Evolutionary conservation across 148 eudicot genomes (phyloP).

Genomic region (Rhododendron vialii): DNA sequence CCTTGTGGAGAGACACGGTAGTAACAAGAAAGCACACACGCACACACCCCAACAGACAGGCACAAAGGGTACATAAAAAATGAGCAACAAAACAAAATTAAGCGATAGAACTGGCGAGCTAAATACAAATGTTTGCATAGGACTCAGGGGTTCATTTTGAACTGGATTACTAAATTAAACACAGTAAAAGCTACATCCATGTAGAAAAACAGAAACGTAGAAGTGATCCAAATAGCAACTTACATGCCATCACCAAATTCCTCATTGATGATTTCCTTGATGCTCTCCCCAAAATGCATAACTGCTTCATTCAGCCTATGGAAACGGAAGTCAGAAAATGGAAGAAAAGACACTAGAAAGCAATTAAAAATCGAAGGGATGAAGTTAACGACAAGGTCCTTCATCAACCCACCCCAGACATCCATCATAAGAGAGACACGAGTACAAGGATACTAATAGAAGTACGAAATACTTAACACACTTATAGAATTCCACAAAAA

Average conservation of each 20-base stretch:
- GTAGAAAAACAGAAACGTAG: not conserved
- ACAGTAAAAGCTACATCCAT: no score
- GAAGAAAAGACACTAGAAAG: not conserved
- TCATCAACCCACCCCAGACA: not conserved
- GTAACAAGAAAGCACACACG: not conserved
- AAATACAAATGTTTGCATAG: not conserved
- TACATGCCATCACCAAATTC: slow-evolving; percentile 99
- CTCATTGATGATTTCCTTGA: slow-evolving; percentile 87
- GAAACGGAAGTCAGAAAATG: not conserved
- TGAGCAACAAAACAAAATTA: not conserved
- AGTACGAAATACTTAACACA: not conserved
- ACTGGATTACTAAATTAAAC: not conserved
- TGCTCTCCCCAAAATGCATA: slow-evolving; percentile 97
- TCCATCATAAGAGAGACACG: not conserved
- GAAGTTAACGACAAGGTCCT: not conserved
- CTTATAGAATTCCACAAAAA: not conserved
- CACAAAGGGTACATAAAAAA: not conserved
- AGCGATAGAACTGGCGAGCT: not conserved
- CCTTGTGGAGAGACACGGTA: not conserved
- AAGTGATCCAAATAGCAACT: slow-evolving; percentile 20
- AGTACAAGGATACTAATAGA: not conserved
- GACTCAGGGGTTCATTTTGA: not conserved
- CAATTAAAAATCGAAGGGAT: not conserved
- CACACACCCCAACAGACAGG: not conserved
- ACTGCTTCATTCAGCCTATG: slow-evolving; percentile 87